phyloP scores from a whole-genome alignment of 345 rosid species.

The Melaleuca alternifolia region DNA sequence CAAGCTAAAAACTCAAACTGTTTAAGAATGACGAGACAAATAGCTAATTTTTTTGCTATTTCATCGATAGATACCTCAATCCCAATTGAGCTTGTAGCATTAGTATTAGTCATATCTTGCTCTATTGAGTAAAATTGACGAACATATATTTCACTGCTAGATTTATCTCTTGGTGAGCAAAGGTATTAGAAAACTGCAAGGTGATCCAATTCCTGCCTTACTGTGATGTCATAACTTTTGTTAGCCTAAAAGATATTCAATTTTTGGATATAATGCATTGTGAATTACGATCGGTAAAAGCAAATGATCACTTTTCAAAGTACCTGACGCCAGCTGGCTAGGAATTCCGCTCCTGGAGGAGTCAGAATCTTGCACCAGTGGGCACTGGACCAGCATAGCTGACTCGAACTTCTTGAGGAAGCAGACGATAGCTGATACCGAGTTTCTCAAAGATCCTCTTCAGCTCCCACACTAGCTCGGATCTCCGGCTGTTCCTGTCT shows the following conservation, averaged over 20 bases:
- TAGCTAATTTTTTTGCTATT: not conserved
- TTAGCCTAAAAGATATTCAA: not conserved
- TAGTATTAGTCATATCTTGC: not conserved
- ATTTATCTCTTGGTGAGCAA: not conserved
- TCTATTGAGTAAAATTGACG: not conserved
- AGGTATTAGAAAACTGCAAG: not conserved
- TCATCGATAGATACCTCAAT: not conserved
- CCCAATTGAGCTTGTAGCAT: not conserved
- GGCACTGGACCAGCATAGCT: constrained; percentile 8
- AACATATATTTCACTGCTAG: not conserved
- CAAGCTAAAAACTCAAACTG: not conserved
- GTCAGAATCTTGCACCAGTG: not conserved
- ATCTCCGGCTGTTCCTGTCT: constrained; percentile 44
- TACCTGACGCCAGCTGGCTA: not conserved
- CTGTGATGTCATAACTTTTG: not conserved
- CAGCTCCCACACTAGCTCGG: constrained; percentile 43
- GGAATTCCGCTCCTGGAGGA: not conserved
- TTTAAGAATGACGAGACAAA: not conserved
- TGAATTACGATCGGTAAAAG: not conserved
- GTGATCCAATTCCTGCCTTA: not conserved
- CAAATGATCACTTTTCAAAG: not conserved
- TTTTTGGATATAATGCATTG: not conserved
- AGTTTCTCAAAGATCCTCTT: constrained; percentile 54
- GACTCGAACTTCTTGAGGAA: constrained; percentile 52
- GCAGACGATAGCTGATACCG: constrained; percentile 42